Base-by-base conservation (phyloP, 768 basidiomycete genomes). In the Mycena galopus region DNA sequence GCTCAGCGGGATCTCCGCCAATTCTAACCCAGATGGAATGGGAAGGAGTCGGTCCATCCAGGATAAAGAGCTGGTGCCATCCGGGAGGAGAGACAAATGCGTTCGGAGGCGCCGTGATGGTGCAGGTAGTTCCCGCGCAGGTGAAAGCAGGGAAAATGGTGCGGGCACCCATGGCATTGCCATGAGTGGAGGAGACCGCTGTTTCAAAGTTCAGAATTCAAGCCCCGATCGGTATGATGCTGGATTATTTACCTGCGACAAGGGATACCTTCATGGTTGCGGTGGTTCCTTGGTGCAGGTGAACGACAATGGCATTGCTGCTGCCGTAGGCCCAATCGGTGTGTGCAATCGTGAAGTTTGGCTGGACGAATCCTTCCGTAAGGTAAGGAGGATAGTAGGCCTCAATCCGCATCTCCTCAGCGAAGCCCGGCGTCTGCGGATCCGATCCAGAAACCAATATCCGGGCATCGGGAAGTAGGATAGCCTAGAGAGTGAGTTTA, bases 331-430 rank as follows among this genome's bases (percentile, higher is more conserved):
- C 79, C 93, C 93, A 94, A 77, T 95, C 93, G 14, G 85, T 88
- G 67, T 84, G 78, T 0, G 85, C 74, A 53, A 93, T 84, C 25
- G 85, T 89, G 79, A 90, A 93, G 51, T 81, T 83, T 0, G 93
- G 96, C 68, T 92, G 93, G 6, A 73, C 79, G 72, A 86, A 82
- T 12, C 93, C 93, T 73, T 88, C 81, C 72, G 82, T 90, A 71
- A 95, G 87, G 81, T 97, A 98, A 19, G 94, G 94, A 8, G 97
- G 97, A 76, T 94, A 88, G 83, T 97, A 98, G 30, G 92, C 91
- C 81, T 88, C 87, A 61, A 88, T 88, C 16, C 95, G 88, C 81
- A 94, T 92, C 78, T 97, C 94, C 73, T 96, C 91, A 0, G 91
- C 90, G 76, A 90, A 93, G 39, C 83, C 85, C 65, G 83, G 70